A percentile compares a stretch with the other conserved stretches of the same genome.
These are phyloP conservation scores for Flaveria robusta DNA, from an alignment of 129 eudicot species.

Conservation along the genomic window DNA sequence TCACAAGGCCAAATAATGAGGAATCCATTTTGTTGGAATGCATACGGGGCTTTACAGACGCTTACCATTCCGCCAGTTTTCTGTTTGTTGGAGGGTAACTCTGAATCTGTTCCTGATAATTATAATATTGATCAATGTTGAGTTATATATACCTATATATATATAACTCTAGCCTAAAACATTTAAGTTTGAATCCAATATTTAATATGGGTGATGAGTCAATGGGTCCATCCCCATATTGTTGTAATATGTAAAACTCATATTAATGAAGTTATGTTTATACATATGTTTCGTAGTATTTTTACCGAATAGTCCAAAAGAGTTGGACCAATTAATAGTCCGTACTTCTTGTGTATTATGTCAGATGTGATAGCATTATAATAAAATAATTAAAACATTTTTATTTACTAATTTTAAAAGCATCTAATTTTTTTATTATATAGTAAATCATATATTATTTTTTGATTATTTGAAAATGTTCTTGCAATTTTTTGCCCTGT, in stretches of 20 bases:
- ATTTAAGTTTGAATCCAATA: slow-evolving; percentile 16
- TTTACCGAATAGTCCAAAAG: no score
- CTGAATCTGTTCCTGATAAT: slow-evolving; percentile 35
- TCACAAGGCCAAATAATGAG: slow-evolving; percentile 46
- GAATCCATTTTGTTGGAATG: slow-evolving; percentile 86
- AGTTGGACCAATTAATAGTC: no score
- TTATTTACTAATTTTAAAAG: no score
- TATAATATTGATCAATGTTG: slow-evolving; percentile 51
- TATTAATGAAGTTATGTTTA: slow-evolving; percentile 12
- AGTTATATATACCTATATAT: slow-evolving; percentile 14
- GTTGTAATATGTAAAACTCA: slow-evolving; percentile 17
- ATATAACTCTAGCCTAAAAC: not conserved
- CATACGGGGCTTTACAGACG: slow-evolving; percentile 61
- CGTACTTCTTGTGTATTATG: no score
- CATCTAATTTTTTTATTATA: no score
- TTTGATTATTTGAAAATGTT: no score
- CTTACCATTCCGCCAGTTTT: slow-evolving; percentile 70
- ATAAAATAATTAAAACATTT: no score
- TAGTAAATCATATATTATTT: no score
- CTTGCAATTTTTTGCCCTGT: no score
- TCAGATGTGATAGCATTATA: no score
- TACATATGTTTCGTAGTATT: not conserved
- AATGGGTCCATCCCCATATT: slow-evolving; percentile 23
- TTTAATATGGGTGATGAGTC: slow-evolving; percentile 15
- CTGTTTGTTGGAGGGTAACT: slow-evolving; percentile 75